Percentiles rank a stretch among this genome's conserved stretches.
Evolutionary conservation across 345 rosid genomes (phyloP).

Genomic region (Citrus cavaleriei): DNA sequence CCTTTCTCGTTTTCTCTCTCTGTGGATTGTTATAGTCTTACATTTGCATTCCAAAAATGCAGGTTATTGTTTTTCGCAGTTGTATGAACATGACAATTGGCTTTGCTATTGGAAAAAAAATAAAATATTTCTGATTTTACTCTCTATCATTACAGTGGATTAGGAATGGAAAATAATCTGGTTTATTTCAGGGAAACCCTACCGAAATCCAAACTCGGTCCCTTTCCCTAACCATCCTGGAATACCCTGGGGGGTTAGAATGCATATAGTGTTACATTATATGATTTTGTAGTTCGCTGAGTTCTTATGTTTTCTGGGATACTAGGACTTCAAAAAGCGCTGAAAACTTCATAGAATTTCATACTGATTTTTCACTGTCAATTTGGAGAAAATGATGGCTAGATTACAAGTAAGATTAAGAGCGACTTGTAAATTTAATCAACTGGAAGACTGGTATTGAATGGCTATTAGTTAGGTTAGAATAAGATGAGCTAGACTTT

Average conservation of each 20-base stretch:
- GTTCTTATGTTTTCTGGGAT: no score
- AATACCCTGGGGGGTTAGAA: no score
- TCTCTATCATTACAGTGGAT: neutral
- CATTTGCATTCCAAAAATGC: neutral
- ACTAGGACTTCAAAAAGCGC: no score
- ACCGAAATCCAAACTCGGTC: neutral
- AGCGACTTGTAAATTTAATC: neutral
- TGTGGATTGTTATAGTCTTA: neutral
- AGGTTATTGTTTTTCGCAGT: neutral
- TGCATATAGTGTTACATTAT: no score
- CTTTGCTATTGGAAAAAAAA: neutral
- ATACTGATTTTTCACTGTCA: neutral
- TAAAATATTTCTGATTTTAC: neutral
- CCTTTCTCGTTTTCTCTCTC: neutral
- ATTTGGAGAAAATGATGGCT: neutral
- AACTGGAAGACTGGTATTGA: neutral
- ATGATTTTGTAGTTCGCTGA: no score
- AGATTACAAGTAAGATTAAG: neutral
- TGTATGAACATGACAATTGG: neutral
- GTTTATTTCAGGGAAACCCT: neutral
- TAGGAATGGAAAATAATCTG: neutral
- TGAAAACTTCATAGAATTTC: no score
- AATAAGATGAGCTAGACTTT: neutral
- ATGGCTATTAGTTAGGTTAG: neutral
- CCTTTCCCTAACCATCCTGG: no score